Evolutionary conservation across 2,329 filamentous ascomycete genomes (phyloP).

Genomic region (Apiospora hydei): DNA sequence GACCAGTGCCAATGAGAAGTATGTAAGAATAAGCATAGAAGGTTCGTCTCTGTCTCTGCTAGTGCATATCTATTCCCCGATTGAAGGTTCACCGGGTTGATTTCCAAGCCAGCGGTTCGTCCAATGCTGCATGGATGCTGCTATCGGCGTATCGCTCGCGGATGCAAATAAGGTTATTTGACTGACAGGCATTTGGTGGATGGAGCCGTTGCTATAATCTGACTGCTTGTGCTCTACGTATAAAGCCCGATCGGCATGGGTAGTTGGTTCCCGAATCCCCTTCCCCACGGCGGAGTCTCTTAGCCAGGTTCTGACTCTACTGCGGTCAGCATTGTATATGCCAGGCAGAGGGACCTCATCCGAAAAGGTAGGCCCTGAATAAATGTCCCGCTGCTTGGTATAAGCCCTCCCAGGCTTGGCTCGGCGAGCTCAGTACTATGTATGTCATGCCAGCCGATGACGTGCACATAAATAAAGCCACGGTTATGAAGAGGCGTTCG

Average conservation of each 20-base stretch:
- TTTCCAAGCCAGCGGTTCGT: not conserved
- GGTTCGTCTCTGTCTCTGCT: slow-evolving; percentile 1
- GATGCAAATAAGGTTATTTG: slow-evolving; percentile 5
- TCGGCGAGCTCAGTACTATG: not conserved
- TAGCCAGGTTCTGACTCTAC: not conserved
- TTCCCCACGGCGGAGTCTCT: not conserved
- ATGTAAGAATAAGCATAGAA: not conserved
- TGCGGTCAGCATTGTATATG: not conserved
- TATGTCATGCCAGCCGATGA: not conserved
- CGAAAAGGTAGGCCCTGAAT: not conserved
- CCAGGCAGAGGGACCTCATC: not conserved
- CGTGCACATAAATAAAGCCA: not conserved
- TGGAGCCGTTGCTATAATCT: not conserved
- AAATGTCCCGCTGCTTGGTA: not conserved
- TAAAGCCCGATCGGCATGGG: not conserved
- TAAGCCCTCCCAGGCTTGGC: not conserved
- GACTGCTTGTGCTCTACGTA: not conserved
- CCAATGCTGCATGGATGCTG: not conserved
- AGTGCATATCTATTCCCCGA: not conserved
- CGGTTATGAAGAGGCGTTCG: not conserved
- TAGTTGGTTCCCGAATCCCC: not conserved
- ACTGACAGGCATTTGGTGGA: not conserved
- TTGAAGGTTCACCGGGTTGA: not conserved
- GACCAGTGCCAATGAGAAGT: not conserved
- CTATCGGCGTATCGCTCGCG: too few relatives aligned